Base-by-base conservation (phyloP, 768 basidiomycete species). In the Ramaria sp. region DNA sequence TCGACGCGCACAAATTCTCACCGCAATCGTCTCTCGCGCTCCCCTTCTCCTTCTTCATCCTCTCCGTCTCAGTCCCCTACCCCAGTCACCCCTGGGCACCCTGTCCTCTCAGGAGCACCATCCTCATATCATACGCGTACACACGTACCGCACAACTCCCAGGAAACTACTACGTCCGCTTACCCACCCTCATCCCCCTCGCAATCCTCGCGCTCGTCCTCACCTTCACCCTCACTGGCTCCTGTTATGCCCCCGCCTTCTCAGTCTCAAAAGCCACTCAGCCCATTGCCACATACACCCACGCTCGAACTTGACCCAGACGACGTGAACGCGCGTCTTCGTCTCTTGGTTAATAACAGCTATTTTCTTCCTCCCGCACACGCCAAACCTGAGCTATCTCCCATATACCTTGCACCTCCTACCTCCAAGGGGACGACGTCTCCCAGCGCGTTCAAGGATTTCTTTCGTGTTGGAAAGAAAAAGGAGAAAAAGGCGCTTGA, bases 321-420 rank as follows among this genome's bases (percentile, higher is more conserved):
- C 66, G 89, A 92, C 62, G 88, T 91, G 38, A 81, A 87, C 18
- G 88, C 88, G 69, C 84, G 89, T 22, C 78, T 92, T 18, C 83
- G 82, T 38, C 76, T 92, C 51, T 78, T 92, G 38, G 83, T 92
- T 52, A 86, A 84, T 65, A 92, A 92, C 67, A 90, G 76, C 63
- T 92, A 92, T 65, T 92, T 88, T 63, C 79, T 92, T 36, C 89
- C 89, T 3, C 90, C 89, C 9, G 88, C 89, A 0, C 89, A 92
- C 62, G 76, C 81, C 39, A 92, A 92, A 63, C 89, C 89, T 22
- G 53, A 55, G 43, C 18, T 55, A 18, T 47, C 36, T 48, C 60
- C 44, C 32, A 55, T 45, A 20, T 48, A 36, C 25, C 53, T 48
- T 18, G 9, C 61, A 30, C 34, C 55, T 13, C 16, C 49, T 54